These are phyloP conservation scores for Porcisia hertigi DNA, from an alignment of 208 protist species.

Conservation along the genomic window DNA sequence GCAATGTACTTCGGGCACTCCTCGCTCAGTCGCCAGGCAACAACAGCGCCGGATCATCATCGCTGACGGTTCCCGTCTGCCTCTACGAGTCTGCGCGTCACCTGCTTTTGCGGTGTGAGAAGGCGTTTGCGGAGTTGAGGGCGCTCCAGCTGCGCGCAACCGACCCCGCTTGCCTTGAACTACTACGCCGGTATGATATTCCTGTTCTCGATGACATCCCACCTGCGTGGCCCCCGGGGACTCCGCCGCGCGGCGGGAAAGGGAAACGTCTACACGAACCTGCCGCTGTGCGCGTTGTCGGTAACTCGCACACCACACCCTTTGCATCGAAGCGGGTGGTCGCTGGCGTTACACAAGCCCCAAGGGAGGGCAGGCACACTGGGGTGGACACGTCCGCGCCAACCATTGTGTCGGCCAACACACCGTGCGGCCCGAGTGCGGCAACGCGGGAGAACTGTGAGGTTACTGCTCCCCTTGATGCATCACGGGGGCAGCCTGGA, in stretches of 20 bases:
- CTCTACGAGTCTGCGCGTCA: constrained; percentile 26
- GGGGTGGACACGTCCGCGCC: constrained; percentile 14
- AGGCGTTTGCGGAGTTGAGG: constrained; percentile 26
- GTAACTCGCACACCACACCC: not conserved
- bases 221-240: constrained; percentile 12
- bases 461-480: not conserved
- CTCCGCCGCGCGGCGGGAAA: not conserved
- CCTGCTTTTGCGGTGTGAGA: constrained; percentile 14
- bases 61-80: constrained; percentile 5
- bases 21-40: not conserved
- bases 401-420: constrained; percentile 20
- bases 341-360: not conserved
- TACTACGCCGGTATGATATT: constrained; percentile 21
- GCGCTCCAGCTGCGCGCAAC: constrained; percentile 27
- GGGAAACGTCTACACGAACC: not conserved
- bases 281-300: not conserved
- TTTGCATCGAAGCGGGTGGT: not conserved
- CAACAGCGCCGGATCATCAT: not conserved
- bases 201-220: constrained; percentile 27
- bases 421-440: constrained; percentile 12
- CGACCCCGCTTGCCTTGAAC: constrained; percentile 18
- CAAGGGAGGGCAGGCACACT: constrained; percentile 10
- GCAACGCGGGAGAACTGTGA: not conserved
- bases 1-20: constrained; percentile 9
- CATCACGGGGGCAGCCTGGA: no score